These are phyloP conservation scores for Rossbeevera mucosa DNA, from an alignment of 768 basidiomycete genomes.

Conservation along the genomic window DNA sequence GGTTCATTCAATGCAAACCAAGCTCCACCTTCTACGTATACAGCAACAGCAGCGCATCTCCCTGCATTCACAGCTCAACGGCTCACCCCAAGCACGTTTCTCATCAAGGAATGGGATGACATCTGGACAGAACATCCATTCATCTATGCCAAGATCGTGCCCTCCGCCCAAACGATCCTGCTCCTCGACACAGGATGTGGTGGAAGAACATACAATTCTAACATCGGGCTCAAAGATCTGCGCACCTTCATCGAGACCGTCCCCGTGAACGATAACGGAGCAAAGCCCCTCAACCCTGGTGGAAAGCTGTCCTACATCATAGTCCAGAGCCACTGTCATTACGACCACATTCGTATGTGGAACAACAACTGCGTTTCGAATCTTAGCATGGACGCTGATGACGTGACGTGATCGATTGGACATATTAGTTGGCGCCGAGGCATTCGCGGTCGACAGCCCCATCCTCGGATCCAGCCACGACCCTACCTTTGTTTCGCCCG, in stretches of 20 bases:
- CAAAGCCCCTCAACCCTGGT: conserved; percentile 40
- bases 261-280: conserved; percentile 38
- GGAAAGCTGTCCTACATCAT: conserved; percentile 43
- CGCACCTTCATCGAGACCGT: conserved; percentile 49
- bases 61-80: conserved; percentile 35
- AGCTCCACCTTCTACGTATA: too few species aligned
- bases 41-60: background rate
- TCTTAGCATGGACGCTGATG: background rate
- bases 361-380: background rate
- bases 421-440: conserved; percentile 43
- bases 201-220: conserved; percentile 39
- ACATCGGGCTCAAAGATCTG: conserved; percentile 40
- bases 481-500: conserved; percentile 40
- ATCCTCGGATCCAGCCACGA: conserved; percentile 48
- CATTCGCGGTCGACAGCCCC: conserved; percentile 44
- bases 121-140: conserved; percentile 49
- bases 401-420: background rate
- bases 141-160: conserved; percentile 48
- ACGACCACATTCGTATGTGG: conserved; percentile 53
- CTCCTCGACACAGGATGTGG: conserved; percentile 56
- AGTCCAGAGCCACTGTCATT: conserved; percentile 51
- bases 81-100: conserved; percentile 35
- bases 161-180: conserved; percentile 38
- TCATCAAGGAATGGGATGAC: conserved; percentile 49
- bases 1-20: background rate